Percentiles rank a stretch among this genome's conserved stretches.
These are phyloP conservation scores for Tephrocybe sp. DNA, from an alignment of 768 basidiomycete genomes.

Conservation along the genomic window DNA sequence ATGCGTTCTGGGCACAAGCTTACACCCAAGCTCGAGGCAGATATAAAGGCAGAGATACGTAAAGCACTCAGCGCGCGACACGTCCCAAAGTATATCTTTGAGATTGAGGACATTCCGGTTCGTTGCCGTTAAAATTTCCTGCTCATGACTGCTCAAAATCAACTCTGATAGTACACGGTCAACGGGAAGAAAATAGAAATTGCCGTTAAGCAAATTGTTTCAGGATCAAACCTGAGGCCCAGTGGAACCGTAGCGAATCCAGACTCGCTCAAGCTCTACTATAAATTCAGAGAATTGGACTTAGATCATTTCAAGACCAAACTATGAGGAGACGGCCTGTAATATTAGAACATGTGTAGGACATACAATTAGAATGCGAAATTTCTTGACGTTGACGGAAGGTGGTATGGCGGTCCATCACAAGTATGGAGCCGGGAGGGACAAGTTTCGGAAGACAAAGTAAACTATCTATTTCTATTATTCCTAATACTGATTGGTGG, in stretches of 20 bases:
- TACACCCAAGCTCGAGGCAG: constrained; percentile 38
- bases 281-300: constrained; percentile 55
- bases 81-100: constrained; percentile 70
- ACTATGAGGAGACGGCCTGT: no score
- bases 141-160: background rate
- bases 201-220: constrained; percentile 75
- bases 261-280: constrained; percentile 62
- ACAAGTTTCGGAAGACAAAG: no score
- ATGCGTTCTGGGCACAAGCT: constrained; percentile 49
- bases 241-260: constrained; percentile 80
- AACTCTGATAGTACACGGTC: constrained; percentile 58
- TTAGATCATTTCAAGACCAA: constrained; percentile 16
- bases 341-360: no score
- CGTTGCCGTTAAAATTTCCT: constrained; percentile 23
- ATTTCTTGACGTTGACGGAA: no score
- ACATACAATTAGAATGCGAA: no score
- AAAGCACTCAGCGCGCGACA: constrained; percentile 67
- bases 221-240: constrained; percentile 61
- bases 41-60: constrained; percentile 60
- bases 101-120: constrained; percentile 68
- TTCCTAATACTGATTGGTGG: no score
- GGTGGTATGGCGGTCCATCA: no score
- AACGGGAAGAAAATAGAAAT: constrained; percentile 83
- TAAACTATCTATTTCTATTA: no score
- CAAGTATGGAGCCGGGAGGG: no score